Base-by-base conservation (phyloP, 257 asterid genomes). In the Nicotiana undulata region DNA sequence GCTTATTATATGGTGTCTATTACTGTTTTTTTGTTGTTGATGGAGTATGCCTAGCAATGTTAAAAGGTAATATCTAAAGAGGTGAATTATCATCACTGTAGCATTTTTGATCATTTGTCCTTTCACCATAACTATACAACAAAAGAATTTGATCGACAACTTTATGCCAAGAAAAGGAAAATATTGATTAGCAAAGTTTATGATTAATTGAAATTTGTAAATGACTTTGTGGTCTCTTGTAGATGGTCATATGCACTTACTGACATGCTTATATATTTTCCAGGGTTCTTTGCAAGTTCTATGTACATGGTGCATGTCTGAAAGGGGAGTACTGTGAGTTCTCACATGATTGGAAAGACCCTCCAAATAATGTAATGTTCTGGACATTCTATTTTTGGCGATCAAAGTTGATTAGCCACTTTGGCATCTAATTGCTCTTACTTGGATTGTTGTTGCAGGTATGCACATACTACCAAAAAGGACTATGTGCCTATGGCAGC, bases 241-340 rank as follows among this genome's bases (percentile, higher is more conserved):
- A 31, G 58, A 44, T 70, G 59, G 34, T 59, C 58, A 22, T 70
- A 72, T 22, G 78, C 78, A 24, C 81, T 60, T 49, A 61, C 53
- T n/a, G 24, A 28, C 46, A 49, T 74, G 84, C 13, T 81, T 77
- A 60, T 81, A 49, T 20, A 81, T 84, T 70, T 44, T 87, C 56
- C 88, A 95, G 99, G 92, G 86, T 89, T 84, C 98, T 87, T 75
- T 96, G 99, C 96, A 96, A 94, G 87, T 96, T 93, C 88, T 96
- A 91, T 88, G 93, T 90, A 22, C 96, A 92, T 58, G 96, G 98
- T 66, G 95, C 96, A 79, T 96, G 98, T 85, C 87, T 96, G 76
- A 96, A 93, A 85, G 99, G 99, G 83, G 99, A 94, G 79, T 89
- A 89, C 70, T 96, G 99, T 75, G 96, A 90, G 83, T 96, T 90